Base-by-base conservation (phyloP, 1,284 basidiomycete genomes). In the Heterobasidion annosum region DNA sequence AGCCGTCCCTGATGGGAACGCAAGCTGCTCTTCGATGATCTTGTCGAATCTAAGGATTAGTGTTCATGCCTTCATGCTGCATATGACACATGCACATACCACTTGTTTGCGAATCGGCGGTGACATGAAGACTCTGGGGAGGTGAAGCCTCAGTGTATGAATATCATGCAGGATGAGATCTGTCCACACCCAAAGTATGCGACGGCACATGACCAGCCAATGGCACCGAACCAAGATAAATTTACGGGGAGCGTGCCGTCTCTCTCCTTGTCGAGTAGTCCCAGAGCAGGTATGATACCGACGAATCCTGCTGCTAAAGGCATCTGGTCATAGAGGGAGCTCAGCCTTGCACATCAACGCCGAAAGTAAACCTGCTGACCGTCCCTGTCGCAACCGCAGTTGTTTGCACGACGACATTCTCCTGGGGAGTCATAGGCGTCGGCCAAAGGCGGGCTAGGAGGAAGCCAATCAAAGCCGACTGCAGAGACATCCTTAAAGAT, bases 1-100 rank as follows among this genome's bases (percentile, higher is more conserved):
- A 0, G 95, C 95, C n/a, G 91, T 97, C 19, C 96, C 96, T 0
- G 90, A 93, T 0, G 95, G 95, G 62, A 98, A 98, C 0, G 90
- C 77, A 13, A 98, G 81, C 67, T 96, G 86, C 67, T 98, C 95
- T 67, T 94, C 88, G 46, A 98, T 84, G 56, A 98, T 95, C 85
- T 93, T 25, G 18, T 49, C 54, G 25, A 45, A 34, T 43, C 12
- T 16, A 43, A 43, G 16, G 40, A 43, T 13, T 8, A 13, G 40
- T 43, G 40, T 13, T 43, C 40, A 43, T 4, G 40, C 25, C 25
- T 25, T 25, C 25, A 5, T 25, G 25, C 25, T 5, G 25, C 25
- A 25, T 25, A 25, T 25, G 25, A 25, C 25, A 25, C 25, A 34
- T n/a, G 34, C 73, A 25, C 84, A 34, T 63, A 91, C 89, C 65